Evolutionary conservation across 139 green algal species (phyloP), one percentile per base, ranked within the genome.

Genomic region (Mesotaenium endlicherianum): DNA sequence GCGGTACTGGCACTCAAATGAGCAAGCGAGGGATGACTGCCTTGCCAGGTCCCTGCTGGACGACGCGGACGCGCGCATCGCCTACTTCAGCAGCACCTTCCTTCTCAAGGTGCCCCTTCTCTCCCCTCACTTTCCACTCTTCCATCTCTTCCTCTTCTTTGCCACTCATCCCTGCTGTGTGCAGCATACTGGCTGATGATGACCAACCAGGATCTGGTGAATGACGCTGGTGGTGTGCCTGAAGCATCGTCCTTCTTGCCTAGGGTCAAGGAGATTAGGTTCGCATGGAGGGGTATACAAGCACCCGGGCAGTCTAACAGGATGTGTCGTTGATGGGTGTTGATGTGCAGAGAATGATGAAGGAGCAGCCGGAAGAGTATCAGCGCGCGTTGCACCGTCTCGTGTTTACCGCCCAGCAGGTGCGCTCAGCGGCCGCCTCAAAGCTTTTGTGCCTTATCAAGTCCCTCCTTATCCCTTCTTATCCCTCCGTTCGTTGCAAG

Each of bases 361-460:
- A 17, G 1, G 26, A 87, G 70, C 71, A 76, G n/a, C 43, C 81
- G 38, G 81, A 87, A 17, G 53, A 71, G 67, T 84, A 87, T 57
- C 71, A 47, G 3, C 45, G 55, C 11, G 81, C 74, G 0, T 42
- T 87, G 72, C 81, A 87, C 38, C 70, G 81, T 26, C 81, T 87
- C 57, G 76, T 87, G 30, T 87, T 87, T 74, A 84, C 42, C 30
- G 81, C 81, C n/a, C 81, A 87, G 74, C 81, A 85, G 79, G 79
- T 85, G 40, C 14, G n/a, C n/a, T n/a, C n/a, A n/a, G n/a, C n/a
- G 8, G 8, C 47, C 47, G 8, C 47, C 47, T 11, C 47, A 8
- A 8, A 8, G 8, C 47, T 11, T 57, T 11, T 11, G 8, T 57
- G 8, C 47, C 47, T 57, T 11, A 8, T 11, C 11, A 8, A 8